Base-by-base conservation (phyloP, 306 rosid genomes). In the Canavalia ensiformis region DNA sequence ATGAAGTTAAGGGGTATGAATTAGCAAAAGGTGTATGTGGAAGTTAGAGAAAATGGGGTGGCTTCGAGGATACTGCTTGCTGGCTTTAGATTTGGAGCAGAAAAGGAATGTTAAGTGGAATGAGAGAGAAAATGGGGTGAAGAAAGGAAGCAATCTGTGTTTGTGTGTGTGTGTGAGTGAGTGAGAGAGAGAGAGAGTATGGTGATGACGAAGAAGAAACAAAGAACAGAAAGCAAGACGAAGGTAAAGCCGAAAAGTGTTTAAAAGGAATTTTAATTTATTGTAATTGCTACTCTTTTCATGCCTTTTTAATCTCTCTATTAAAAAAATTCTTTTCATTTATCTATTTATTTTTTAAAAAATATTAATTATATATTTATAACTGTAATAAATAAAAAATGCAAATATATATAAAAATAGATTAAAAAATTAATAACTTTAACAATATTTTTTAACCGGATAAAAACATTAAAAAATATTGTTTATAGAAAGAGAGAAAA, bases 1-100 rank as follows among this genome's bases (percentile, higher is more conserved):
- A 45, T 45, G 79, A 80, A 62, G 68, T 54, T 55, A 69, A 77
- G 52, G 83, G 35, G 49, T 8, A 5, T 28, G 78, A 60, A 39
- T n/a, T 25, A 37, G 9, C n/a, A 66, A 68, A 70, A 33, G 13
- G 45, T 45, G 13, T 76, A 4, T 7, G 45, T 5, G 25, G 77
- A 69, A 58, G 62, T 11, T 60, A 65, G 28, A 5, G 72, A 62
- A 79, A 82, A 52, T 68, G 75, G 68, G 54, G 50, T 65, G 28
- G 4, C 3, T 58, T 68, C 67, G 84, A 10, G 11, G 81, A 31
- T 74, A 74, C 4, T 35, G 44, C 54, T 54, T 6, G 1, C 45
- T 72, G 81, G 9, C 66, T 33, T n/a, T 35, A 42, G 52, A 76
- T 69, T 70, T 69, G 74, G 13, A 50, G 68, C 41, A 77, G 44